Conservation (phyloP, 257 asterid species). For the Euphrasia confusa region DNA sequence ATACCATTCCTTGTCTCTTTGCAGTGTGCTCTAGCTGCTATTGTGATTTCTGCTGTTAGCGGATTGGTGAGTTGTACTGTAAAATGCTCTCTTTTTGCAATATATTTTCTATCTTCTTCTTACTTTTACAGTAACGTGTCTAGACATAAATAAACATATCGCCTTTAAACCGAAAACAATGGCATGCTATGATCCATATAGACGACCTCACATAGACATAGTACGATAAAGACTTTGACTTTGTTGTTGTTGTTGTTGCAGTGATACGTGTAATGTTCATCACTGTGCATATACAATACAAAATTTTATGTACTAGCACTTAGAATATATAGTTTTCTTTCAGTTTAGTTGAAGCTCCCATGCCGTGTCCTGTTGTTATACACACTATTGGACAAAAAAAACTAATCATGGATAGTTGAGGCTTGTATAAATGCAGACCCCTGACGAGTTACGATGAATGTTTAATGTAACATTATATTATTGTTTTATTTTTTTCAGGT, state of each 20-base stretch:
- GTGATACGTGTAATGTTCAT: background rate
- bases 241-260: background rate
- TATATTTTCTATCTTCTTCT: background rate
- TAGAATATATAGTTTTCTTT: conserved; percentile 6
- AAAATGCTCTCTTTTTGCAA: background rate
- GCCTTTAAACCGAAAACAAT: background rate
- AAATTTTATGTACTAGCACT: too few species aligned
- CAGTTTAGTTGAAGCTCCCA: background rate
- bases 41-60: conserved; percentile 92
- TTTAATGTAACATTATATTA: background rate
- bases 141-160: background rate
- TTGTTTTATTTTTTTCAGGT: conserved; percentile 14
- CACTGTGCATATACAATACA: too few species aligned
- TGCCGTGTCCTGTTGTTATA: background rate
- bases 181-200: too few species aligned
- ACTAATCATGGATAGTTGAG: conserved; percentile 10
- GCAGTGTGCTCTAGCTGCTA: conserved; percentile 93
- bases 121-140: background rate
- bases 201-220: background rate
- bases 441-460: background rate
- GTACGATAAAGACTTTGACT: background rate
- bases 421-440: conserved; percentile 8
- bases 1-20: conserved; percentile 22
- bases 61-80: conserved; percentile 74
- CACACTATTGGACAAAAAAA: background rate